phyloP scores from a whole-genome alignment of 495 filamentous ascomycete genomes.

The Durotheca rogersii region DNA sequence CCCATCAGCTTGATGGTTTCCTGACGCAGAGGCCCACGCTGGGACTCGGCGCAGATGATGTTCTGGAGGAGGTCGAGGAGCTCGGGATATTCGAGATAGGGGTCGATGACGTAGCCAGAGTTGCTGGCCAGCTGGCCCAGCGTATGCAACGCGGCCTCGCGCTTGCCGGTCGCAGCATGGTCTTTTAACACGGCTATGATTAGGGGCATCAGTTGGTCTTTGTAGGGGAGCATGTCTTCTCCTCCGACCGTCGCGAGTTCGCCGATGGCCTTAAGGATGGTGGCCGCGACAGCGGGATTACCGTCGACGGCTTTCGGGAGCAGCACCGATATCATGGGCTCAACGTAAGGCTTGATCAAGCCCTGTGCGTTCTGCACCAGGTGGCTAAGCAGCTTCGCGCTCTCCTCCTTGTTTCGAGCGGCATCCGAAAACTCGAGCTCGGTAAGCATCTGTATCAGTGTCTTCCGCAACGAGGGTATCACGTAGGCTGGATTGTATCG shows the following conservation, averaged over 20 bases:
- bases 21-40: constrained; percentile 74
- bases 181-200: constrained; percentile 92
- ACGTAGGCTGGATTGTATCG: constrained; percentile 94
- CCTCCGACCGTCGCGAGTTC: constrained; percentile 92
- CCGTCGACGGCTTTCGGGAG: constrained; percentile 83
- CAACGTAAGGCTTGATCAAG: constrained; percentile 91
- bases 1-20: constrained; percentile 96
- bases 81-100: constrained; percentile 91
- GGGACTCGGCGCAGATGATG: constrained; percentile 87
- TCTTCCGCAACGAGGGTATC: constrained; percentile 88
- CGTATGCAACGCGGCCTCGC: constrained; percentile 86
- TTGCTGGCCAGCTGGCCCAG: constrained; percentile 91
- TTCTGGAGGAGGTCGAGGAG: constrained; percentile 87
- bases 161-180: constrained; percentile 80
- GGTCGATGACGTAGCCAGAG: constrained; percentile 95
- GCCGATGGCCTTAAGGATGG: constrained; percentile 88
- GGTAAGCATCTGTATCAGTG: constrained; percentile 91
- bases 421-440: constrained; percentile 96
- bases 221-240: constrained; percentile 82
- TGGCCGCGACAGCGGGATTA: constrained; percentile 84
- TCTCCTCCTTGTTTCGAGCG: constrained; percentile 90
- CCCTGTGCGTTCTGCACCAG: constrained; percentile 88
- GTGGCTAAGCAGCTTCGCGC: constrained; percentile 86
- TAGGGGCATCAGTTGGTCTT: constrained; percentile 87
- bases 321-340: constrained; percentile 87